phyloP scores from a whole-genome alignment of 2,329 filamentous ascomycete species.

The Fusarium napiforme region DNA sequence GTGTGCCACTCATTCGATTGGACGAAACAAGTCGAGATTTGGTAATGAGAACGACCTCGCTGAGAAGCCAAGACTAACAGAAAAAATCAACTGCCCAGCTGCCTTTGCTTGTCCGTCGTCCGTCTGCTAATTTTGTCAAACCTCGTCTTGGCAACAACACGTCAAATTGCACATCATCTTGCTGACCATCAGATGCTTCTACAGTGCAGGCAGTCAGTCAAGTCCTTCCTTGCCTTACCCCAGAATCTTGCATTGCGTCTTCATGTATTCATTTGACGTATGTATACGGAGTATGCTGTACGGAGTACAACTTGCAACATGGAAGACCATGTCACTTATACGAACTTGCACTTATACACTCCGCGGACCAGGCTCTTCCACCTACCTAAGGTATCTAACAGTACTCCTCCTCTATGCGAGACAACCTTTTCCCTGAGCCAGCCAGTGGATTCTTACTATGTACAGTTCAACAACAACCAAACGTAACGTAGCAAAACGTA shows the following conservation, averaged over 20 bases:
- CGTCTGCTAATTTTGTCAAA: slow-evolving; percentile 28
- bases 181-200: slow-evolving; percentile 24
- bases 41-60: slow-evolving; percentile 52
- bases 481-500: slow-evolving; percentile 45
- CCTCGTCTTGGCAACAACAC: slow-evolving; percentile 13
- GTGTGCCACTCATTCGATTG: slow-evolving; percentile 45
- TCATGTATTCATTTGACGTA: slow-evolving; percentile 25
- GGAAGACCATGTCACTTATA: slow-evolving; percentile 8
- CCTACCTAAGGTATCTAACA: background rate
- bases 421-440: slow-evolving; percentile 9
- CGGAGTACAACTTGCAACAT: background rate
- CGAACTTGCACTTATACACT: slow-evolving; percentile 12
- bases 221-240: background rate
- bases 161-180: slow-evolving; percentile 27
- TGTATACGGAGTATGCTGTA: background rate
- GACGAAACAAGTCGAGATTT: slow-evolving; percentile 47
- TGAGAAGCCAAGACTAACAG: slow-evolving; percentile 39
- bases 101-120: slow-evolving; percentile 15
- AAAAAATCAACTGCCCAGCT: slow-evolving; percentile 20
- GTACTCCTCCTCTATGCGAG: slow-evolving; percentile 10
- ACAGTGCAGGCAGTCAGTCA: background rate
- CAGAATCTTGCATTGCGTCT: slow-evolving; percentile 17
- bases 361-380: slow-evolving; percentile 33
- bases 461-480: slow-evolving; percentile 15
- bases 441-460: slow-evolving; percentile 2